Base-by-base conservation (phyloP, 192 early-diverging fungal genomes). In the Linnemannia elongata region DNA sequence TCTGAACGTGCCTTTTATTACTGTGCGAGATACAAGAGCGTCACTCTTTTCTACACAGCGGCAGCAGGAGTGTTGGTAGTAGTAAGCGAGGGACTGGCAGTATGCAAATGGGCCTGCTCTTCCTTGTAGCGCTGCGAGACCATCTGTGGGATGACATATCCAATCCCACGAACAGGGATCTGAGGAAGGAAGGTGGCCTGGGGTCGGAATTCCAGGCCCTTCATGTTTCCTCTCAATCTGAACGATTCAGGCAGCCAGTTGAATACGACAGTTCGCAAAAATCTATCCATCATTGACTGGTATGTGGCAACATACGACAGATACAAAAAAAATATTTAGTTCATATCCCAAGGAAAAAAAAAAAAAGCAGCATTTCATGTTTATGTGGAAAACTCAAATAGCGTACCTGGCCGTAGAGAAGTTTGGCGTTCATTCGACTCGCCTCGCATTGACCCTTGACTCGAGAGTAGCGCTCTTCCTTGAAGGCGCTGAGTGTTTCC, bases 341-440 rank as follows among this genome's bases (percentile, higher is more conserved):
- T n/a, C n/a, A n/a, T n/a, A n/a, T n/a, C n/a, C n/a, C n/a, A n/a
- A n/a, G n/a, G n/a, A n/a, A n/a, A n/a, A n/a, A n/a, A n/a, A n/a
- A n/a, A n/a, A n/a, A n/a, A n/a, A n/a, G n/a, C n/a, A n/a, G n/a
- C n/a, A n/a, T n/a, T n/a, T n/a, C n/a, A n/a, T n/a, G n/a, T n/a
- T n/a, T n/a, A n/a, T n/a, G n/a, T n/a, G n/a, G n/a, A n/a, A n/a
- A n/a, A n/a, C n/a, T n/a, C n/a, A n/a, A n/a, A n/a, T n/a, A n/a
- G n/a, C n/a, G n/a, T n/a, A 76, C 75, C 75, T 76, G 75, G 7
- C 75, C 75, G 44, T 68, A 66, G 9, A 76, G n/a, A n/a, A 76
- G 3, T 4, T 57, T 68, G 22, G 75, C 75, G 41, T 68, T 68
- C 10, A 24, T 66, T 30, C 68, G 44, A 42, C 57, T 44, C 4